Percentiles rank a stretch among this genome's conserved stretches.
Conservation (phyloP, 2,329 filamentous ascomycete species). For the Cladophialophora yegresii region DNA sequence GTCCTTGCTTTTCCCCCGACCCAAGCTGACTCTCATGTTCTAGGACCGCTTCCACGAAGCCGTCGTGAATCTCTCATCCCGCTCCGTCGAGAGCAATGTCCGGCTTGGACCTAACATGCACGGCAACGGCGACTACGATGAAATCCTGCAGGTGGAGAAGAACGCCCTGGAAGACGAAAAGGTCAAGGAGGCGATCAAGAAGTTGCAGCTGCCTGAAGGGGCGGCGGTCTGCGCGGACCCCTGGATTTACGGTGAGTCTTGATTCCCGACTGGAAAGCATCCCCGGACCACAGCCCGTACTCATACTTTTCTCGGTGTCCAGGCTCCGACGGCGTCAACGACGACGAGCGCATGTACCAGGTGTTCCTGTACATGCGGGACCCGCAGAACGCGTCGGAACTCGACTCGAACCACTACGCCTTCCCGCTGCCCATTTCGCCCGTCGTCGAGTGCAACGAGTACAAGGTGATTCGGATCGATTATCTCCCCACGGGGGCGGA, state of each 20-base stretch:
- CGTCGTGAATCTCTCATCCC: constrained; percentile 54
- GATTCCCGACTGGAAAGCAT: not conserved
- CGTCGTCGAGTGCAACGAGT: constrained; percentile 63
- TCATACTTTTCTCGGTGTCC: not conserved
- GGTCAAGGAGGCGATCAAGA: constrained; percentile 61
- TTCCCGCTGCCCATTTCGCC: constrained; percentile 68
- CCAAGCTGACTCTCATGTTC: constrained; percentile 19
- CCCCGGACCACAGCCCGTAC: not conserved
- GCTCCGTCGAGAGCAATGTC: constrained; percentile 54
- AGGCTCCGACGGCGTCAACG: constrained; percentile 57
- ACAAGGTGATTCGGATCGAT: constrained; percentile 69
- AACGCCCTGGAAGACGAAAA: constrained; percentile 57
- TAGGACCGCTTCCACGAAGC: constrained; percentile 60
- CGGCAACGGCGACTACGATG: constrained; percentile 61
- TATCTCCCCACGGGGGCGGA: constrained; percentile 68
- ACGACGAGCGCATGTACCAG: constrained; percentile 59
- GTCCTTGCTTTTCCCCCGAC: not conserved
- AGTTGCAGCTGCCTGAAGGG: constrained; percentile 60
- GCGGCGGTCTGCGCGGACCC: constrained; percentile 61
- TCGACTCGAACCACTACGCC: constrained; percentile 70
- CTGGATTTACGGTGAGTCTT: constrained; percentile 66
- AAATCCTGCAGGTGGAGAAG: constrained; percentile 61
- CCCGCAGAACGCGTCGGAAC: constrained; percentile 59
- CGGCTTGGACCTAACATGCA: constrained; percentile 55
- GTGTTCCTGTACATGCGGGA: constrained; percentile 69